Evolutionary conservation across 2,329 filamentous ascomycete genomes (phyloP).

Genomic region (Zopfia rhizophila): DNA sequence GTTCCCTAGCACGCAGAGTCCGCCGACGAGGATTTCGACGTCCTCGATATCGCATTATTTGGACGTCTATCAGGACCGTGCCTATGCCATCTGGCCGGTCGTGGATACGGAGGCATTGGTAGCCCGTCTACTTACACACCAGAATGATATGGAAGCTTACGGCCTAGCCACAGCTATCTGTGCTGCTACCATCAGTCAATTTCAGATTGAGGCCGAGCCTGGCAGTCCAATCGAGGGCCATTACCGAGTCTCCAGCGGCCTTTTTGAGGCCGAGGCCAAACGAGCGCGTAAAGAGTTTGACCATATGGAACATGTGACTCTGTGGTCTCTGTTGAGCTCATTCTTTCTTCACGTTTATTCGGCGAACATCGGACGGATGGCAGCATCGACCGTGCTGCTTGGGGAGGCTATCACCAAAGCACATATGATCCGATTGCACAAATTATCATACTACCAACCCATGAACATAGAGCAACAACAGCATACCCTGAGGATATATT

Average conservation of each 20-base stretch:
- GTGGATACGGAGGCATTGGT: constrained; percentile 45
- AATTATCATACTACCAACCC: constrained; percentile 33
- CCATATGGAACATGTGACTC: constrained; percentile 42
- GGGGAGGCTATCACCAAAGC: constrained; percentile 48
- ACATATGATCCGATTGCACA: constrained; percentile 46
- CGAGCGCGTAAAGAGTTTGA: constrained; percentile 40
- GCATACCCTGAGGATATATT: constrained; percentile 45
- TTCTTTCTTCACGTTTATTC: constrained; percentile 50
- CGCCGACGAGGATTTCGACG: constrained; percentile 42
- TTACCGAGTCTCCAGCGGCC: constrained; percentile 41
- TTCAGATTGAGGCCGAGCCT: constrained; percentile 43
- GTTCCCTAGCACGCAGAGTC: constrained; percentile 20
- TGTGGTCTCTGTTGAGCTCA: constrained; percentile 40
- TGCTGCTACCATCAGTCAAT: constrained; percentile 48
- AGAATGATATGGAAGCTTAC: constrained; percentile 45
- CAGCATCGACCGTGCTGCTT: constrained; percentile 42
- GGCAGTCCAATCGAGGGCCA: constrained; percentile 45
- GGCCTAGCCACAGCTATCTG: constrained; percentile 44
- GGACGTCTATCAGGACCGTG: constrained; percentile 42
- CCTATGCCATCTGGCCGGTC: constrained; percentile 49
- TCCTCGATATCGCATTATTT: constrained; percentile 46
- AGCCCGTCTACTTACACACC: constrained; percentile 43
- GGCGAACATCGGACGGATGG: constrained; percentile 48
- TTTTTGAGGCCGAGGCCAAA: constrained; percentile 44
- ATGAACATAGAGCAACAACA: constrained; percentile 40